Evolutionary conservation across 176 grass and related monocot species (phyloP).

Genomic region (Ensete ventricosum): DNA sequence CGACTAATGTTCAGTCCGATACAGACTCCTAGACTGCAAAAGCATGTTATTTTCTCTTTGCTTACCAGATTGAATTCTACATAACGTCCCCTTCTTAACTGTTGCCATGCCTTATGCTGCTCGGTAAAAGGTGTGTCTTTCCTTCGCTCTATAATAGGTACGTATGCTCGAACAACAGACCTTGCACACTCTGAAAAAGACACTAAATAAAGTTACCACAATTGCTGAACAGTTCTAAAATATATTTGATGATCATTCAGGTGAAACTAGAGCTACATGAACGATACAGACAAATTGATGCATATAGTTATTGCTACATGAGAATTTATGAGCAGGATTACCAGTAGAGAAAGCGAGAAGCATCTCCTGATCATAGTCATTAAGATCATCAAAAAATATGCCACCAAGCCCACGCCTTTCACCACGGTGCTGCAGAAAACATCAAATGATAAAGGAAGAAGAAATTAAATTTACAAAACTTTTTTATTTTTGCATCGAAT

Average conservation of each 20-base stretch:
- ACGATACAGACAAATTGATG: neutral
- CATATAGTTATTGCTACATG: neutral
- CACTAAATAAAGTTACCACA: neutral
- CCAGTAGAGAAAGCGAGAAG: slow-evolving; percentile 86
- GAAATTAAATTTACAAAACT: neutral
- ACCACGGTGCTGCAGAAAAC: slow-evolving; percentile 60
- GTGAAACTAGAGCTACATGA: neutral
- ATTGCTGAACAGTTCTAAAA: no score
- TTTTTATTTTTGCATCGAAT: no score
- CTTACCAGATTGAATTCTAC: slow-evolving; percentile 95
- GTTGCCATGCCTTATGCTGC: slow-evolving; percentile 93
- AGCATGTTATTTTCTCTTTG: neutral
- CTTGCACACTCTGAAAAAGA: slow-evolving; percentile 60
- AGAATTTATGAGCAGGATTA: slow-evolving; percentile 17
- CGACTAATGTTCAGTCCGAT: no score
- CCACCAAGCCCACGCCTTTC: slow-evolving; percentile 89
- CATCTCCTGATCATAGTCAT: slow-evolving; percentile 93
- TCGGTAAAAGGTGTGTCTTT: slow-evolving; percentile 84
- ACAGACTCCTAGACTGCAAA: neutral
- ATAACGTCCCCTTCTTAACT: slow-evolving; percentile 83
- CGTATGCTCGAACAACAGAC: slow-evolving; percentile 81
- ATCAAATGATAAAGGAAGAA: neutral
- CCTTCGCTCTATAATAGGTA: slow-evolving; percentile 78
- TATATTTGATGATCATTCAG: neutral
- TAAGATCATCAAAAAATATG: slow-evolving; percentile 99